Evolutionary conservation across 192 early-diverging fungal genomes (phyloP), one percentile per base, ranked within the genome.

Genomic region (Spizellomyces sp.): DNA sequence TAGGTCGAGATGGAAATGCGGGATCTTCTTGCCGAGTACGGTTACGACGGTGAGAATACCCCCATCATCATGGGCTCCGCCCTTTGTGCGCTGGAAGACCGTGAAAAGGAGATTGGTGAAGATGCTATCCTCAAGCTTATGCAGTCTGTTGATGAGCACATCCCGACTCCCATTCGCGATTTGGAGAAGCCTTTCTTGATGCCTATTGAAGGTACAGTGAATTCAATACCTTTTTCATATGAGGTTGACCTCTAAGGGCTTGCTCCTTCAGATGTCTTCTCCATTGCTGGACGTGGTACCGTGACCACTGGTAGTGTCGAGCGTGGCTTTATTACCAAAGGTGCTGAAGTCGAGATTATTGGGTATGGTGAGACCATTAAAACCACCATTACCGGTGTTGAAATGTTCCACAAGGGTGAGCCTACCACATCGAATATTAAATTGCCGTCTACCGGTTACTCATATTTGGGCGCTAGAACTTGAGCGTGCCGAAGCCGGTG

Each of bases 121-220:
- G 83, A 95, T 66, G 85, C 94, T 15, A 93, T 98, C 77, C 67
- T 86, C 63, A 93, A 95, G 86, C 85, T 99, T 62, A 96, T 99
- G 95, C 82, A 81, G 6, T 91, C 94, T 10, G 95, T 99, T 54
- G 97, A 99, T 77, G 78, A 78, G 19, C 86, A 90, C 81, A 96
- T 99, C 74, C 95, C 95, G 42, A 93, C 92, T 41, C 97, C 97
- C 22, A 65, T 85, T 69, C 86, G 97, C 71, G 96, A 98, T 80
- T 84, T 96, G 62, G 95, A 98, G 79, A 98, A 97, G 88, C 97
- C 97, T 45, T 98, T 99, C 89, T 88, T 98, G 84, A 95, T 99
- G 94, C 94, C 96, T 15, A 88, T 99, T 75, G 96, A 99, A 86
- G 88, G 27, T 36, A 36, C 27, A 36, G 87, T 88, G 58, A 6